Evolutionary conservation across 2,329 filamentous ascomycete genomes (phyloP), one percentile per base, ranked within the genome.

Genomic region (Tolypocladium tropicale): DNA sequence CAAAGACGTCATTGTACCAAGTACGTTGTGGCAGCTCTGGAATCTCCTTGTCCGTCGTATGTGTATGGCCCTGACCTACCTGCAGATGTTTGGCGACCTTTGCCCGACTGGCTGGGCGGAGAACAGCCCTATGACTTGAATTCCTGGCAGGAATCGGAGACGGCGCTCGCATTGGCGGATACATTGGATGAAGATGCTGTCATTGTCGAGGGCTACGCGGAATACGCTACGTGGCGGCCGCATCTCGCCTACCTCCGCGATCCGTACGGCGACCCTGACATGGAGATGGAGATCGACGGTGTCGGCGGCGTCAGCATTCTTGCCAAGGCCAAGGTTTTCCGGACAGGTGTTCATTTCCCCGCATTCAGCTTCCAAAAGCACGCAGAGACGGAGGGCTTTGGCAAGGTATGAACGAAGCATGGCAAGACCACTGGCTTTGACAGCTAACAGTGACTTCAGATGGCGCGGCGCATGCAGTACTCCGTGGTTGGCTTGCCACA

Each of bases 201-300:
- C 41, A 99, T 99, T 72, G 94, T 99, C 5, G 94, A 99, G 73
- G 94, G 94, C 21, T 99, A 99, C 68, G 94, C 94, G 58, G 94
- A 99, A 75, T 99, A 99, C 70, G 94, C 94, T 23, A 99, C 94
- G 1, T 99, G 94, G 94, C 82, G 94, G 61, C 94, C 94, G 46
- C 94, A 99, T 79, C 79, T 99, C 67, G 94, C 94, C 46, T 99
- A 99, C 69, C 82, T 99, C 9, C 88, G 94, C 58, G 94, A 99
- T 68, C 94, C 94, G 2, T 97, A 95, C 66, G 94, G 94, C 41
- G 94, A 99, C 68, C 93, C 93, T 23, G 94, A 99, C 68, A 96
- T 97, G 87, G 94, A 99, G 70, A 97, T 99, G 94, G 94, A 99
- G 66, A 93, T 99, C 64, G 94, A 99, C 64, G 94, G 94, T 62